phyloP scores from a whole-genome alignment of 1,139 yeast species.

The Yamadazyma blattariae region DNA sequence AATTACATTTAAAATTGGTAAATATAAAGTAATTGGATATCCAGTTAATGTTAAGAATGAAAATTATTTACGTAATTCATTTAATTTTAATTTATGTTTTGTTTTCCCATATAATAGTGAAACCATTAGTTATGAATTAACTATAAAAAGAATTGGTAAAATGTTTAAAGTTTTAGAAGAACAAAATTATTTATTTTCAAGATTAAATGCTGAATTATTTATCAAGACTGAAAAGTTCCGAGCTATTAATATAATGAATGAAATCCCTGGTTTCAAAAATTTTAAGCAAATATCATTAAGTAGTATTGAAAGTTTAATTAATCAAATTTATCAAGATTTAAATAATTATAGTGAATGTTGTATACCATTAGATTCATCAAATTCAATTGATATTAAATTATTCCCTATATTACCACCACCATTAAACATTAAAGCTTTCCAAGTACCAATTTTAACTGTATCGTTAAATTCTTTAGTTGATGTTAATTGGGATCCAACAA shows the following conservation, averaged over 20 bases:
- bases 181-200: conserved; percentile 75
- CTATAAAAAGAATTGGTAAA: conserved; percentile 77
- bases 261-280: conserved; percentile 39
- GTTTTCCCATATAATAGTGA: conserved; percentile 84
- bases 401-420: conserved; percentile 89
- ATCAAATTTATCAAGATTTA: conserved; percentile 88
- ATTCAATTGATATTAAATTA: conserved; percentile 86
- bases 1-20: conserved; percentile 68
- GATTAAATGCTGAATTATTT: conserved; percentile 36
- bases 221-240: conserved; percentile 24
- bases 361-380: conserved; percentile 87
- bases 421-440: conserved; percentile 64
- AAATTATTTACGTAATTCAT: conserved; percentile 83
- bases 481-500: conserved; percentile 96
- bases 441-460: conserved; percentile 88
- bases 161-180: conserved; percentile 92
- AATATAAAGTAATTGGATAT: conserved; percentile 77
- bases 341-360: conserved; percentile 95
- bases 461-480: conserved; percentile 70
- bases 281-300: conserved; percentile 46
- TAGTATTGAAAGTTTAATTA: conserved; percentile 75
- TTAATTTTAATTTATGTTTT: conserved; percentile 89
- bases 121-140: conserved; percentile 81
- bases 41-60: conserved; percentile 81
- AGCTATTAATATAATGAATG: conserved; percentile 12